A percentile compares a stretch with the other conserved stretches of the same genome.
These are phyloP conservation scores for Colletotrichum siamense DNA, from an alignment of 2,329 filamentous ascomycete species.

Conservation along the genomic window DNA sequence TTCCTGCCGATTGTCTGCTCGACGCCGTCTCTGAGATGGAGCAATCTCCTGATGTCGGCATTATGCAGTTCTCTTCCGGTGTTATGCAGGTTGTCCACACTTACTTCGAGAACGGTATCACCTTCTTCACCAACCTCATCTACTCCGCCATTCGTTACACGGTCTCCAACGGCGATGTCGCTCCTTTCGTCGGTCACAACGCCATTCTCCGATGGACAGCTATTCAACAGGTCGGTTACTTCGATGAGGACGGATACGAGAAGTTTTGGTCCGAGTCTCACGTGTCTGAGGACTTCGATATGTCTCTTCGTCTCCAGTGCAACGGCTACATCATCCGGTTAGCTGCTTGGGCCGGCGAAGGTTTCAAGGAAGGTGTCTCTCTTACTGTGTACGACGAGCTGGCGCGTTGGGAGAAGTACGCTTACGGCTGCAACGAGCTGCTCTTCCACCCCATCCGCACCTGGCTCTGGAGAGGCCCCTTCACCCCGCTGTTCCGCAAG, in stretches of 20 bases:
- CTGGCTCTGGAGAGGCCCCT: constrained; percentile 76
- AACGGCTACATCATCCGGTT: constrained; percentile 76
- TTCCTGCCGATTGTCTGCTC: constrained; percentile 77
- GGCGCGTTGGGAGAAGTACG: constrained; percentile 86
- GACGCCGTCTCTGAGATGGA: constrained; percentile 86
- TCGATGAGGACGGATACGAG: constrained; percentile 73
- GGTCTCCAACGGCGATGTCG: constrained; percentile 79
- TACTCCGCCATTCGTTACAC: constrained; percentile 80
- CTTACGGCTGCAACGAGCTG: constrained; percentile 83
- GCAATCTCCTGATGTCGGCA: constrained; percentile 77
- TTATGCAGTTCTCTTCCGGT: constrained; percentile 78
- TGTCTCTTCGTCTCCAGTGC: constrained; percentile 78
- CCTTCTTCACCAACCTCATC: constrained; percentile 76
- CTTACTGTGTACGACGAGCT: constrained; percentile 86
- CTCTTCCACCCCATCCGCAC: constrained; percentile 79
- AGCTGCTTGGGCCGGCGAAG: constrained; percentile 75
- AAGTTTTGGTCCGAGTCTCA: constrained; percentile 85
- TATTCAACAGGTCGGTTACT: constrained; percentile 75
- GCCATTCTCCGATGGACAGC: constrained; percentile 78
- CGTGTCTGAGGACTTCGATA: constrained; percentile 83
- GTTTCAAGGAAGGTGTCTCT: constrained; percentile 84
- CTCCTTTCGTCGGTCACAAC: constrained; percentile 83
- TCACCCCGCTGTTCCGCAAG: constrained; percentile 77
- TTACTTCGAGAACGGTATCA: constrained; percentile 75
- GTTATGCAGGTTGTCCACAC: constrained; percentile 81